phyloP scores from a whole-genome alignment of 2,329 filamentous ascomycete genomes.

The Colletotrichum tropicicola region DNA sequence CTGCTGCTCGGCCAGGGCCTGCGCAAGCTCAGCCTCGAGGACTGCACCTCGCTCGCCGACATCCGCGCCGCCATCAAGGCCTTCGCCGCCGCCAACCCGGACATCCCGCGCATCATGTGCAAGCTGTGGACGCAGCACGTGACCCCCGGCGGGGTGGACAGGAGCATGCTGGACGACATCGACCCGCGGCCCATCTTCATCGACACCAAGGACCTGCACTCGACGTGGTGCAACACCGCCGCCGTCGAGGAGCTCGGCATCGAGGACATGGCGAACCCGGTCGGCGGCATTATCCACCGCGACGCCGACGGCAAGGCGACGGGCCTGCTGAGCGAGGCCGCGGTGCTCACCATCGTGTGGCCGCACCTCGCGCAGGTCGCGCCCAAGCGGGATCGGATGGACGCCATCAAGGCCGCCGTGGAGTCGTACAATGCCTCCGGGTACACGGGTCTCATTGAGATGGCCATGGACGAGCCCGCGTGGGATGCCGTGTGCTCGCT shows the following conservation, averaged over 20 bases:
- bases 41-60: constrained; percentile 57
- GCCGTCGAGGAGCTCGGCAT: constrained; percentile 60
- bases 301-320: constrained; percentile 56
- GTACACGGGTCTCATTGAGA: constrained; percentile 65
- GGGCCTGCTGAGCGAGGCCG: constrained; percentile 62
- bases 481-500: constrained; percentile 62
- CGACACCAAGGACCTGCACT: constrained; percentile 65
- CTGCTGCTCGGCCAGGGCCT: constrained; percentile 63
- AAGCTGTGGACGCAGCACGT: constrained; percentile 65
- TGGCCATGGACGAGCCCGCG: constrained; percentile 68
- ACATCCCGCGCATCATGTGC: constrained; percentile 59
- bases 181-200: constrained; percentile 64
- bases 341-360: constrained; percentile 63
- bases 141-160: constrained; percentile 54
- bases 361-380: constrained; percentile 59
- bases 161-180: constrained; percentile 59
- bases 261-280: constrained; percentile 53
- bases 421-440: constrained; percentile 59
- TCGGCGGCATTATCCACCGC: constrained; percentile 61
- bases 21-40: constrained; percentile 57
- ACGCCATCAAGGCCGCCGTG: constrained; percentile 57
- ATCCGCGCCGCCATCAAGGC: constrained; percentile 55
- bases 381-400: constrained; percentile 56
- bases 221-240: constrained; percentile 63
- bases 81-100: constrained; percentile 56